Base-by-base conservation (phyloP, 2,329 filamentous ascomycete species). In the Penicillium concentricum region DNA sequence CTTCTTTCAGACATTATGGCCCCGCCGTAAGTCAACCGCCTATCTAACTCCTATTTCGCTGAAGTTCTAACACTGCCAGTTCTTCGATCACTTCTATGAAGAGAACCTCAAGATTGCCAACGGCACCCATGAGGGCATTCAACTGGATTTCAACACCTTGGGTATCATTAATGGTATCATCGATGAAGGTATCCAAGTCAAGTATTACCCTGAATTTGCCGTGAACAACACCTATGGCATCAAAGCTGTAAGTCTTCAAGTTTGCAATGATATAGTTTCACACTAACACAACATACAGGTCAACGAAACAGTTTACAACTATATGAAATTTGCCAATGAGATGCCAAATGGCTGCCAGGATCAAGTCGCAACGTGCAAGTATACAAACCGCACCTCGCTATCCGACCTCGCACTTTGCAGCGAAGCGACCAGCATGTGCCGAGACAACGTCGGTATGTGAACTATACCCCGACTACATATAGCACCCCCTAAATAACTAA, bases 311-410 rank as follows among this genome's bases (percentile, higher is more conserved):
- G 79, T 85, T 5, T 85, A 85, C 68, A 78, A 80, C 54, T 85
- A 82, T 63, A 82, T 82, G 71, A 83, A 81, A 57, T 83, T 84
- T 43, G 81, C 81, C n/a, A 76, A 78, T 52, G 71, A 72, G 72
- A 91, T 82, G 82, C 87, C 87, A 24, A 86, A 71, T 53, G 82
- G 82, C 22, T 84, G 82, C 60, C 74, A 80, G 39, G 75, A 87
- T 59, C 86, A 90, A 72, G 84, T 90, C 47, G 84, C 85, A 2
- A 86, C 84, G 67, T 89, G 91, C 67, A 80, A 79, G 26, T 76
- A 81, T 8, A 84, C 81, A 9, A 87, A 90, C 64, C 82, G 82
- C 30, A 69, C 71, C 16, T 86, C 86, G 7, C 67, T 85, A 22
- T 74, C 84, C 22, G 76, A 76, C 51, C 69, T 73, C 46, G 69